Base-by-base conservation (phyloP, 306 rosid species). In the Prunus dulcis region DNA sequence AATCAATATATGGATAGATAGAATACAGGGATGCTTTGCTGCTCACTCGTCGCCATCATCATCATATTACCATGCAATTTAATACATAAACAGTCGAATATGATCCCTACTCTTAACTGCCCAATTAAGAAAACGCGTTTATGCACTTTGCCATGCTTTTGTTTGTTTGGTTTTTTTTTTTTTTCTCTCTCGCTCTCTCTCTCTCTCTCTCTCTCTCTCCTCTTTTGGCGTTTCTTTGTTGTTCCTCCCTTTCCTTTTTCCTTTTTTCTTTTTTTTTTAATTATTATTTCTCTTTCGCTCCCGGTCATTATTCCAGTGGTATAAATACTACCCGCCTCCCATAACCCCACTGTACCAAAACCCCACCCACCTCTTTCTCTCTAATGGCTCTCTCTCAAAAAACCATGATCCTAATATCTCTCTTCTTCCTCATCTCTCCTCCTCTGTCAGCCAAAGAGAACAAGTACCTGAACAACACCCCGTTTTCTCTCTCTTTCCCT, bases 51-150 rank as follows among this genome's bases (percentile, higher is more conserved):
- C 43, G 43, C 43, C 43, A 38, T 38, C 43, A 1, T 2, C 2
- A n/a, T 0, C n/a, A 9, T n/a, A 55, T 53, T 56, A 55, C 69
- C 69, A 30, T 58, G 51, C 64, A 77, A 58, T 47, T 69, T 68
- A 56, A 56, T 43, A 77, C 75, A 3, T 47, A 15, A 76, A 72
- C 15, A 34, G 69, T 64, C 25, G 69, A 32, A 17, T 9, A 64
- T 18, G 49, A 64, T 19, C 69, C 47, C 49, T 34, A 64, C 49
- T 32, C 46, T 32, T 72, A 81, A 75, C 88, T 17, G 69, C 87
- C 52, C 84, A 64, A 81, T 86, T 75, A 78, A 84, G 81, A 87
- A 81, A 87, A 80, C 93, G 91, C 93, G 82, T 86, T 60, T 85
- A 62, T 68, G 74, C 62, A 0, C 79, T 71, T 66, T 69, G 64